Conservation (phyloP, 768 basidiomycete species). For the Tulasnella calospora region DNA sequence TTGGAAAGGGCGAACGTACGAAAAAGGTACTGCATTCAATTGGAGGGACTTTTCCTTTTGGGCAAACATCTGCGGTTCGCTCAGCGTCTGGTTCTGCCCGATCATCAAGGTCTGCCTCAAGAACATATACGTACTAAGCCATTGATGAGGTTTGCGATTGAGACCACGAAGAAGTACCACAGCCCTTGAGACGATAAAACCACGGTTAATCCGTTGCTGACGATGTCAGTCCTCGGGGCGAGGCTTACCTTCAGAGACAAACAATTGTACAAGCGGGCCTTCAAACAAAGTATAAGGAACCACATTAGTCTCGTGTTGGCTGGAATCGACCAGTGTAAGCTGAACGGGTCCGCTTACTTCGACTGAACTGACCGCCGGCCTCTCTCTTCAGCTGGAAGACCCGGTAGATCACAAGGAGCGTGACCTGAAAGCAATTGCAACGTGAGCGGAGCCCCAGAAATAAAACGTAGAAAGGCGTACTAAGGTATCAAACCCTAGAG, state of each 20-base stretch:
- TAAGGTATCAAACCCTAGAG: slow-evolving; percentile 10
- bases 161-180: slow-evolving; percentile 80
- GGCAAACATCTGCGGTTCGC: background rate
- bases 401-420: background rate
- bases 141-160: slow-evolving; percentile 66
- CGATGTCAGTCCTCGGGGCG: background rate
- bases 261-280: slow-evolving; percentile 10
- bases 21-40: background rate
- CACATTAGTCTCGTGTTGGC: background rate
- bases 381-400: slow-evolving; percentile 3
- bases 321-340: too few species aligned
- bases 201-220: background rate
- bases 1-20: background rate
- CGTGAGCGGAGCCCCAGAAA: background rate
- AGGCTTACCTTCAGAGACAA: slow-evolving; percentile 9
- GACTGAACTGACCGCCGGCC: background rate
- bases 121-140: background rate
- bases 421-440: background rate
- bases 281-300: background rate
- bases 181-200: slow-evolving; percentile 55
- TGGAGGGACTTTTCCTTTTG: slow-evolving; percentile 7
- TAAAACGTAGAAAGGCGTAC: background rate
- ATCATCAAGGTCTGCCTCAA: background rate
- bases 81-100: background rate
- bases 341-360: background rate